Conservation (phyloP, 2,329 filamentous ascomycete species). For the Fonsecaea monophora region DNA sequence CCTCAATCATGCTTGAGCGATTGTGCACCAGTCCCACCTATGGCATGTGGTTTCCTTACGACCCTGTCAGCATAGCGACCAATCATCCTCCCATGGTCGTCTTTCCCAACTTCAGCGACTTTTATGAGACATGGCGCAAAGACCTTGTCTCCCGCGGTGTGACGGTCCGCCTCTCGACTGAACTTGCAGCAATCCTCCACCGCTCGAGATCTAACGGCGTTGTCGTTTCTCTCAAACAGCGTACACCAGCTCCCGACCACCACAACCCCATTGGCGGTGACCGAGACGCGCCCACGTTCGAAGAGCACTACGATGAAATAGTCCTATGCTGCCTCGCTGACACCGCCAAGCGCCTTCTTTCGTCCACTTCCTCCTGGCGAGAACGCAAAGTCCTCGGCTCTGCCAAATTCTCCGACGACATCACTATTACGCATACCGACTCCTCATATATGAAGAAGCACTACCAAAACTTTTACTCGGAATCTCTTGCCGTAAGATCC, state of each 20-base stretch:
- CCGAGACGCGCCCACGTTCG: slow-evolving; percentile 43
- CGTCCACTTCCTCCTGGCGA: slow-evolving; percentile 60
- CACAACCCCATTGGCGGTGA: slow-evolving; percentile 37
- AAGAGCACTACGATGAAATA: slow-evolving; percentile 64
- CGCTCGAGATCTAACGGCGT: slow-evolving; percentile 59
- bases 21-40: slow-evolving; percentile 66
- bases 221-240: slow-evolving; percentile 47
- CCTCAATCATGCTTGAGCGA: slow-evolving; percentile 69
- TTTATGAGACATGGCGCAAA: slow-evolving; percentile 63
- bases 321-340: slow-evolving; percentile 65
- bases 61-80: slow-evolving; percentile 56
- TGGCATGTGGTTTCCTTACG: slow-evolving; percentile 66
- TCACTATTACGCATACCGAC: slow-evolving; percentile 67
- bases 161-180: slow-evolving; percentile 62
- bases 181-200: slow-evolving; percentile 58
- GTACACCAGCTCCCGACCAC: slow-evolving; percentile 35
- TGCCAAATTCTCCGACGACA: slow-evolving; percentile 69
- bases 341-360: slow-evolving; percentile 62
- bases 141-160: slow-evolving; percentile 61
- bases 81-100: slow-evolving; percentile 66
- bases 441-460: slow-evolving; percentile 61
- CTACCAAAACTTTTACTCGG: slow-evolving; percentile 39
- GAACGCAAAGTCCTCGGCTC: slow-evolving; percentile 74
- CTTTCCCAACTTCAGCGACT: slow-evolving; percentile 64
- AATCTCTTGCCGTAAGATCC: slow-evolving; percentile 43